phyloP scores from a whole-genome alignment of 805 yeast genomes.

The Cyberlindnera amylophila region DNA sequence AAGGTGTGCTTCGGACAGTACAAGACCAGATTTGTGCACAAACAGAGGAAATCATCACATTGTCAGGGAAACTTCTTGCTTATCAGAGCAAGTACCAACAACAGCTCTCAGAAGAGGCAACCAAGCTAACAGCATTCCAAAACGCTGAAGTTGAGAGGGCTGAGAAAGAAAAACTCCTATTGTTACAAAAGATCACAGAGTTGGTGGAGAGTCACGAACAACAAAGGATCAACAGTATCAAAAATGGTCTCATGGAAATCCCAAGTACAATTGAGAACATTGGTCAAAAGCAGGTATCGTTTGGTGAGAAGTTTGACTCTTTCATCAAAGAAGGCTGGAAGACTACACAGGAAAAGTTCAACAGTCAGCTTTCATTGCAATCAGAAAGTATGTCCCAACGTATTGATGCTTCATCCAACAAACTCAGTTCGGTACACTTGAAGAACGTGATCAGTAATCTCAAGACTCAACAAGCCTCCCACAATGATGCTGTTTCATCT shows the following conservation, averaged over 20 bases:
- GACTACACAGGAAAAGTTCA: conserved; percentile 14
- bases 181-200: conserved; percentile 11
- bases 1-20: conserved; percentile 9
- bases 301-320: conserved; percentile 12
- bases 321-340: conserved; percentile 19
- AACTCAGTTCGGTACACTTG: conserved; percentile 16
- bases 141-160: conserved; percentile 8
- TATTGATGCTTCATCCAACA: conserved; percentile 11
- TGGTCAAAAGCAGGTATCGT: conserved; percentile 12
- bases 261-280: conserved; percentile 12
- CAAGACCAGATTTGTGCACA: conserved; percentile 19
- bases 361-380: conserved; percentile 5
- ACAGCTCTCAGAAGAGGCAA: conserved; percentile 8
- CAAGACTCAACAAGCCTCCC: conserved; percentile 12
- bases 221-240: conserved; percentile 6
- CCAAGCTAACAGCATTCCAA: conserved; percentile 9
- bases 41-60: conserved; percentile 15
- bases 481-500: not conserved
- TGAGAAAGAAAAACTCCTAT: conserved; percentile 4
- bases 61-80: conserved; percentile 13
- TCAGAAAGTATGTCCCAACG: not conserved
- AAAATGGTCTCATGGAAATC: conserved; percentile 4
- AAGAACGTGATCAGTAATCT: conserved; percentile 17
- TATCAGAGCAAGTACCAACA: conserved; percentile 16
- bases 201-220: conserved; percentile 14